A percentile compares a stretch with the other conserved stretches of the same genome.
phyloP scores from a whole-genome alignment of 2,329 filamentous ascomycete species.

The Aspergillus fischeri region DNA sequence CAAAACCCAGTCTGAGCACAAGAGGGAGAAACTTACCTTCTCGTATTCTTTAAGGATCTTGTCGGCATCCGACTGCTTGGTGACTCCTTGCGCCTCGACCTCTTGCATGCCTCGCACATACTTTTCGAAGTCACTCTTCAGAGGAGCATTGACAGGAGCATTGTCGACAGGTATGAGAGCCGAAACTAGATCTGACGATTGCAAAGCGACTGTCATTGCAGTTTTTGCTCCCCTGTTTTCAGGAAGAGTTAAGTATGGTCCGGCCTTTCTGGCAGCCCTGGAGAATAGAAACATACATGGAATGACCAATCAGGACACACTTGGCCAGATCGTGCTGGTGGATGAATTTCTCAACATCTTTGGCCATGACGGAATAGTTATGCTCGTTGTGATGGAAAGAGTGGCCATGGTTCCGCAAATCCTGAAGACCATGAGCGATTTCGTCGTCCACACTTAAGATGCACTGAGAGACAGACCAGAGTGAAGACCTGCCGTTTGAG shows the following conservation, averaged over 20 bases:
- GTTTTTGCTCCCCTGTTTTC: slow-evolving; percentile 74
- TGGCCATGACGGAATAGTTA: slow-evolving; percentile 77
- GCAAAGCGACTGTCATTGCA: slow-evolving; percentile 80
- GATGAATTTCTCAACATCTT: slow-evolving; percentile 78
- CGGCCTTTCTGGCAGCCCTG: not conserved
- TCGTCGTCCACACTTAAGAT: not conserved
- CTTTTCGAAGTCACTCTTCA: slow-evolving; percentile 69
- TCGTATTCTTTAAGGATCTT: slow-evolving; percentile 72
- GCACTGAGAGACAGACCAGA: slow-evolving; percentile 52
- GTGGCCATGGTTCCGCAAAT: slow-evolving; percentile 89
- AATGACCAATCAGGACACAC: slow-evolving; percentile 82
- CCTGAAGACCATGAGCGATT: slow-evolving; percentile 45
- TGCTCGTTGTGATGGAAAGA: slow-evolving; percentile 74
- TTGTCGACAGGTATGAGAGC: slow-evolving; percentile 86
- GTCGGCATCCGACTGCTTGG: slow-evolving; percentile 73
- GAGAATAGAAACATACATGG: slow-evolving; percentile 60
- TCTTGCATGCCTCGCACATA: slow-evolving; percentile 83
- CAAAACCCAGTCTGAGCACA: not conserved
- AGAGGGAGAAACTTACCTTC: slow-evolving; percentile 43
- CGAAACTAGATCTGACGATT: slow-evolving; percentile 61
- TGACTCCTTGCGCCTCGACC: slow-evolving; percentile 66
- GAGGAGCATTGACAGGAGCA: slow-evolving; percentile 74
- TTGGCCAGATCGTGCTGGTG: slow-evolving; percentile 63
- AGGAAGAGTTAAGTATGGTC: slow-evolving; percentile 3
- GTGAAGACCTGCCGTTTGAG: slow-evolving; percentile 77